Percentiles rank a stretch among this genome's conserved stretches.
Conservation (phyloP, 2,329 filamentous ascomycete species). For the Xylariales sp. region DNA sequence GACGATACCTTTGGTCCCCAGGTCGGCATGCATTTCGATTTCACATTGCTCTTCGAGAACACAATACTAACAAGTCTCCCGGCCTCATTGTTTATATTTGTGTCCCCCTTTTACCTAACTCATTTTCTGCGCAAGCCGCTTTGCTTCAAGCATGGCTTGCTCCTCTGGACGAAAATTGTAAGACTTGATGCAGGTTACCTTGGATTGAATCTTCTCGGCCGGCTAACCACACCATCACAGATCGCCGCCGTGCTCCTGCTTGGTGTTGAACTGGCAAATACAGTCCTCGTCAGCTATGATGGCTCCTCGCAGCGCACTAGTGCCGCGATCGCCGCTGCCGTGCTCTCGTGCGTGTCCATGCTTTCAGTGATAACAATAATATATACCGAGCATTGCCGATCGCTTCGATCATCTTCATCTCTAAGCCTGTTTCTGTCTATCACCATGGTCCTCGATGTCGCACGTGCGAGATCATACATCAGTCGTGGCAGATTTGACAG, state of each 20-base stretch:
- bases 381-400: constrained; percentile 1
- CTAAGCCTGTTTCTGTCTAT: neutral
- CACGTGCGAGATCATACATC: neutral
- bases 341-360: neutral
- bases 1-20: neutral
- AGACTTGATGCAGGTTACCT: neutral
- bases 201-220: neutral
- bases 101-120: neutral
- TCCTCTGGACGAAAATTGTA: neutral
- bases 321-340: neutral
- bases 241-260: neutral
- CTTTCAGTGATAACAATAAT: neutral
- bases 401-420: neutral
- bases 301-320: neutral
- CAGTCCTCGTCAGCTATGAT: neutral
- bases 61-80: neutral
- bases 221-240: neutral
- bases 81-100: neutral
- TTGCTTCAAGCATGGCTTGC: neutral
- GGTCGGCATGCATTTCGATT: neutral
- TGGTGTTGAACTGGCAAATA: neutral
- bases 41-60: neutral
- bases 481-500: neutral
- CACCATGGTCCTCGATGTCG: constrained; percentile 1
- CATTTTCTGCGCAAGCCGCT: neutral